Evolutionary conservation across 2,329 filamentous ascomycete species (phyloP).

Genomic region (Curvularia lunata): DNA sequence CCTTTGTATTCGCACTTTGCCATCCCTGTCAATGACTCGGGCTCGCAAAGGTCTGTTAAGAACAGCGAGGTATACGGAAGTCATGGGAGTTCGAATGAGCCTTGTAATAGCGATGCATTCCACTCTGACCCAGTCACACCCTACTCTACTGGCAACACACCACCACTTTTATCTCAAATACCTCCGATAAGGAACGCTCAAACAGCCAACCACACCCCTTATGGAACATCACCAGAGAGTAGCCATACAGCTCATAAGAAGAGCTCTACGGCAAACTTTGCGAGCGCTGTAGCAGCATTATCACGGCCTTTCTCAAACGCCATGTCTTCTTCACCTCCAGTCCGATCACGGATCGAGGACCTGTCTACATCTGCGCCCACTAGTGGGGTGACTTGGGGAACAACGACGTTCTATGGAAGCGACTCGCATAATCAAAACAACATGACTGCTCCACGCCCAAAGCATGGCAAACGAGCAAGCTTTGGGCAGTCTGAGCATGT

Average conservation of each 20-base stretch:
- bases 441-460: conserved; percentile 37
- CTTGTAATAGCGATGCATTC: conserved; percentile 52
- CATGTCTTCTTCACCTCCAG: conserved; percentile 48
- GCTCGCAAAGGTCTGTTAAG: conserved; percentile 40
- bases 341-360: conserved; percentile 46
- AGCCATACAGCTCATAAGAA: conserved; percentile 41
- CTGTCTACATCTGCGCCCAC: conserved; percentile 52
- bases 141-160: conserved; percentile 60
- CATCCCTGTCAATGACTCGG: conserved; percentile 39
- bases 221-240: conserved; percentile 53
- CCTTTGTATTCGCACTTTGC: conserved; percentile 42
- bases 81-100: conserved; percentile 58
- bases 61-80: conserved; percentile 54
- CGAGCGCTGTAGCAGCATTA: conserved; percentile 49
- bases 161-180: conserved; percentile 54
- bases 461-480: conserved; percentile 49
- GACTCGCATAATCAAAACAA: conserved; percentile 39
- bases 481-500: conserved; percentile 44
- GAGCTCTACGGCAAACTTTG: conserved; percentile 47
- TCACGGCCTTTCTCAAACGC: conserved; percentile 50
- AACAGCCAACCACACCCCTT: conserved; percentile 49
- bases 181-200: conserved; percentile 44
- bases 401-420: conserved; percentile 50
- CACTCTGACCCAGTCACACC: conserved; percentile 57
- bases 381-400: conserved; percentile 56